These are phyloP conservation scores for Ichthyophthirius multifiliis DNA, from an alignment of 169 alveolate species.

Conservation along the genomic window DNA sequence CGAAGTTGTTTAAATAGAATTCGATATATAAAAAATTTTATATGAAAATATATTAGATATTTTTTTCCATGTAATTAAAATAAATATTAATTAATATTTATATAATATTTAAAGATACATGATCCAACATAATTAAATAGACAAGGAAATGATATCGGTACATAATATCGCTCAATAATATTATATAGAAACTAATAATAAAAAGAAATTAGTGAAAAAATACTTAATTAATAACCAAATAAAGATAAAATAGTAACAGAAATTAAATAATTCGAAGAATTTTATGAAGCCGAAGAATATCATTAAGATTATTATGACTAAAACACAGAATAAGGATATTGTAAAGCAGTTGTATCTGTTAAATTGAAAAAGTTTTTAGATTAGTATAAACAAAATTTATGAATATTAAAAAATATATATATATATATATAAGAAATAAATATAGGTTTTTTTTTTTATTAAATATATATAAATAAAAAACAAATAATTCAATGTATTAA, in stretches of 20 bases:
- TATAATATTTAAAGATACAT: conserved; percentile 28
- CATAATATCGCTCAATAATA: conserved; percentile 73
- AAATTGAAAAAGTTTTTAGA: conserved; percentile 30
- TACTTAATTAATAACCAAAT: conserved; percentile 8
- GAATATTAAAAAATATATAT: too few species aligned
- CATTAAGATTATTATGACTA: conserved; percentile 37
- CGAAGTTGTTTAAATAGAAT: conserved; percentile 62
- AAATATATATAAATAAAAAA: too few species aligned
- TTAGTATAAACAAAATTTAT: conserved; percentile 4
- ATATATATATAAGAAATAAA: too few species aligned
- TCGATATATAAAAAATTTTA: conserved; percentile 25
- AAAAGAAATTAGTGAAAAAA: not conserved
- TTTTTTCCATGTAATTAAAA: conserved; percentile 1
- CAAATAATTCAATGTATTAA: too few species aligned
- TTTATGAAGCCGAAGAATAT: conserved; percentile 38
- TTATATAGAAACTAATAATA: conserved; percentile 38
- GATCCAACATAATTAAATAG: conserved; percentile 71
- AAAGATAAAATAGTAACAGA: conserved; percentile 25
- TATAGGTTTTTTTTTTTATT: too few species aligned
- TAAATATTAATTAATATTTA: not conserved
- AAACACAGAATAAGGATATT: conserved; percentile 35
- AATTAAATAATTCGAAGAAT: conserved; percentile 11
- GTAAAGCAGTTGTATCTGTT: conserved; percentile 26
- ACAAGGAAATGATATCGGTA: conserved; percentile 75
- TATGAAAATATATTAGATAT: conserved; percentile 37